phyloP scores from a whole-genome alignment of 2,329 filamentous ascomycete species.

The Phialemoniopsis sp. region DNA sequence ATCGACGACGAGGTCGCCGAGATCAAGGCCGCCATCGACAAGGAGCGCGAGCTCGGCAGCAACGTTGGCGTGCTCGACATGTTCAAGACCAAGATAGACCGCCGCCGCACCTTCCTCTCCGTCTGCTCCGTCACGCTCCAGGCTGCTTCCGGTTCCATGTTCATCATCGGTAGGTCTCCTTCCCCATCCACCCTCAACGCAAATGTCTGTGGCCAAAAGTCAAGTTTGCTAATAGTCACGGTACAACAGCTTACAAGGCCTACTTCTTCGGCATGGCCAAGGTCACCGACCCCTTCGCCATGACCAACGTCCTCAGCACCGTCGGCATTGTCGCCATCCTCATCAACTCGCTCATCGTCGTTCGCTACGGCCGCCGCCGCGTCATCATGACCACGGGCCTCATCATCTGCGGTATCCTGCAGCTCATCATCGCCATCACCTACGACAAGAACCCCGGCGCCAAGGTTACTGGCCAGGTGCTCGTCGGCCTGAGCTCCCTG shows the following conservation, averaged over 20 bases:
- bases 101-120: constrained; percentile 27
- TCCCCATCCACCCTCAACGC: neutral
- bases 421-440: constrained; percentile 43
- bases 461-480: constrained; percentile 27
- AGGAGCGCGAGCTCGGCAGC: constrained; percentile 25
- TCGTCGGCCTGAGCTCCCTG: constrained; percentile 41
- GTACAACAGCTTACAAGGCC: constrained; percentile 43
- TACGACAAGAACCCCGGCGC: constrained; percentile 32
- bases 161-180: constrained; percentile 30
- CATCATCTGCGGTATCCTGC: constrained; percentile 40
- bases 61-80: constrained; percentile 33
- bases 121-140: constrained; percentile 36
- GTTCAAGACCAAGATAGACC: constrained; percentile 14
- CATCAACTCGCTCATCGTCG: constrained; percentile 41
- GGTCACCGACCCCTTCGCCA: constrained; percentile 44
- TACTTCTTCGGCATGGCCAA: constrained; percentile 53
- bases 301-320: constrained; percentile 43
- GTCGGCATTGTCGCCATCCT: constrained; percentile 44
- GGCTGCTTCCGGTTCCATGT: constrained; percentile 37
- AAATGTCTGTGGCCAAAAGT: neutral
- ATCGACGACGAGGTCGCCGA: constrained; percentile 25
- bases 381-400: constrained; percentile 43
- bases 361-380: constrained; percentile 41
- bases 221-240: constrained; percentile 9
- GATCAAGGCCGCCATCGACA: constrained; percentile 26